Evolutionary conservation across 257 asterid genomes (phyloP).

Genomic region (Nicotiana otophora): DNA sequence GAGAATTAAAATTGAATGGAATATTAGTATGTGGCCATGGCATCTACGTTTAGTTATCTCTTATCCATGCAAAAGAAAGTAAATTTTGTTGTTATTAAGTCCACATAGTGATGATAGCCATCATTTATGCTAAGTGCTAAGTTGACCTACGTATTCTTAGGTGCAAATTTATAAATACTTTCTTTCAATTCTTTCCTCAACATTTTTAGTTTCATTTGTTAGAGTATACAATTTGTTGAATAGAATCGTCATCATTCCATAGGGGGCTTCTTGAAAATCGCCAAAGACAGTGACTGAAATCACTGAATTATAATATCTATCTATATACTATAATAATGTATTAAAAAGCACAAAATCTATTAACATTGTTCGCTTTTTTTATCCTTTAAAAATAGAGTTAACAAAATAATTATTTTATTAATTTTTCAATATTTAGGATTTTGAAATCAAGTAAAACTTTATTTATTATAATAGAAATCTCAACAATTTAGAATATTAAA

Average conservation of each 20-base stretch:
- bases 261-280: background rate
- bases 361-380: accelerated
- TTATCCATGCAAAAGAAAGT: background rate
- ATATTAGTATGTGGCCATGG: background rate
- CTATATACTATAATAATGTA: too few species aligned
- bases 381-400: too few species aligned
- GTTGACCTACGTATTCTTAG: background rate
- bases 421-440: too few species aligned
- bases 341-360: too few species aligned
- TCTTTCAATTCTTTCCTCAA: background rate
- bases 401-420: too few species aligned
- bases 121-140: background rate
- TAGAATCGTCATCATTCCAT: background rate
- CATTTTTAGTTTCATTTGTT: background rate
- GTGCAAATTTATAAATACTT: background rate
- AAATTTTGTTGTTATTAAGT: background rate
- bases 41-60: background rate
- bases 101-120: background rate
- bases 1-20: background rate
- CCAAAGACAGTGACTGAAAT: conserved; percentile 13
- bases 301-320: background rate
- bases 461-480: too few species aligned
- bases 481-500: too few species aligned
- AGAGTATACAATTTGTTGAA: background rate
- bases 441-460: too few species aligned